Base-by-base conservation (phyloP, 78 protist species). In the Chrysochromulina parva region DNA sequence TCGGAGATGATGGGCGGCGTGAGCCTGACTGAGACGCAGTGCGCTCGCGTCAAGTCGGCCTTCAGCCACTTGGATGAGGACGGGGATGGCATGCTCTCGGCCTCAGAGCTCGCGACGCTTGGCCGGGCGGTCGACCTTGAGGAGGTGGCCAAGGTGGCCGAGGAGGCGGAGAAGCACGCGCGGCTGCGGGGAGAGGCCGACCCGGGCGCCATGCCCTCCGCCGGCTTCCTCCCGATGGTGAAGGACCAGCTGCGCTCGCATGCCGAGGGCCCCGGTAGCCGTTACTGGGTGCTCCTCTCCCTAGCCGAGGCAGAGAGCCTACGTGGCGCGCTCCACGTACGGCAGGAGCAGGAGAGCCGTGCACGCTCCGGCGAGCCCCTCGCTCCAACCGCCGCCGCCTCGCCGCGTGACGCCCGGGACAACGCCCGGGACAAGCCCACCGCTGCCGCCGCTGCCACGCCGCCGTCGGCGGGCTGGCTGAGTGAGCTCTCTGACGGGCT, bases 291-390 rank as follows among this genome's bases (percentile, higher is more conserved):
- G 58, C 89, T 89, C 22, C n/a, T 95, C 59, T 80, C 95, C 24
- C 92, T 95, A 16, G 94, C 92, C n/a, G 97, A 95, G 89, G 97
- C 94, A 48, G 95, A 95, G 80, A 69, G 91, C 22, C 82, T 95
- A 28, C 93, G 95, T 47, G 52, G 92, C 52, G 59, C 59, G n/a
- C 52, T 94, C 16, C 94, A 94, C 95, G 19, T 65, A 3, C 13
- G 19, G 82, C 53, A 11, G 82, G 58, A 74, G 53, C 17, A 74
- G 14, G 53, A 52, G 53, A 38, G 38, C 38, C 38, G 38, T 38
- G 17, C 28, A 13, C 17, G 67, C 0, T 62, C 28, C 67, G 28
- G 28, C 67, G 17, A 17, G 67, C 17, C 67, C 67, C 67, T 62
- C 67, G 28, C 13, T 62, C 67, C 67, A 62, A 19, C 67, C 13